A percentile compares a stretch with the other conserved stretches of the same genome.
Conservation (phyloP, 108 stramenopile genomes). For the Cyclotella cryptica region DNA sequence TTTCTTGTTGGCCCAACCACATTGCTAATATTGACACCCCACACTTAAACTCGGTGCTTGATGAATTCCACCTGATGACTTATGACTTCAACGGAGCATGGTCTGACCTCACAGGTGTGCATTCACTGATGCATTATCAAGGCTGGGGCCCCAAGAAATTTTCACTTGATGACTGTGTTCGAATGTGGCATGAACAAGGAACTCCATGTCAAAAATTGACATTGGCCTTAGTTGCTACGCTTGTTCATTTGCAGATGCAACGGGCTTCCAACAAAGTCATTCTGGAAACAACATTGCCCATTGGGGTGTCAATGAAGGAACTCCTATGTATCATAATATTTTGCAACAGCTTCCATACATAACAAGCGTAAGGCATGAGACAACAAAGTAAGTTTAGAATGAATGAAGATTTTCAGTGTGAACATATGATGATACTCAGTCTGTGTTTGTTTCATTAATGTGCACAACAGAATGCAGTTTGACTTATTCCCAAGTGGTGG, state of each 20-base stretch:
- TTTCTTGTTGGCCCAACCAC: conserved; percentile 51
- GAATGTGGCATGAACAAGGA: conserved; percentile 42
- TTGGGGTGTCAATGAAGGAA: conserved; percentile 51
- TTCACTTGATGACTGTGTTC: conserved; percentile 42
- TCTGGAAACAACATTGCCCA: conserved; percentile 27
- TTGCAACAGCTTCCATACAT: conserved; percentile 37
- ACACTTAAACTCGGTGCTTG: conserved; percentile 38
- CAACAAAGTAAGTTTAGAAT: conserved; percentile 8
- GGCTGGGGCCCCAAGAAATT: conserved; percentile 50
- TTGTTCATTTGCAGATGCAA: conserved; percentile 41
- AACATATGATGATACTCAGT: not conserved
- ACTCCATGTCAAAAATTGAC: conserved; percentile 18
- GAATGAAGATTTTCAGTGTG: not conserved
- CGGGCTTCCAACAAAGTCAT: conserved; percentile 46
- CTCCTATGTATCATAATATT: conserved; percentile 59
- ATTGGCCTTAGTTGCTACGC: conserved; percentile 57
- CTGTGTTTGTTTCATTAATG: not conserved
- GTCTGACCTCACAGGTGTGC: conserved; percentile 33
- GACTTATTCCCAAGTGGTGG: conserved; percentile 26
- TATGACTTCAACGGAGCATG: conserved; percentile 56
- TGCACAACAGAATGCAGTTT: conserved; percentile 30
- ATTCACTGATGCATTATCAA: conserved; percentile 52
- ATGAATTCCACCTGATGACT: conserved; percentile 44
- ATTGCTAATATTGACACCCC: conserved; percentile 52
- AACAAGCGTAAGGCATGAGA: conserved; percentile 34